These are phyloP conservation scores for Sporothrix brasiliensis DNA, from an alignment of 2,329 filamentous ascomycete genomes.

Conservation along the genomic window DNA sequence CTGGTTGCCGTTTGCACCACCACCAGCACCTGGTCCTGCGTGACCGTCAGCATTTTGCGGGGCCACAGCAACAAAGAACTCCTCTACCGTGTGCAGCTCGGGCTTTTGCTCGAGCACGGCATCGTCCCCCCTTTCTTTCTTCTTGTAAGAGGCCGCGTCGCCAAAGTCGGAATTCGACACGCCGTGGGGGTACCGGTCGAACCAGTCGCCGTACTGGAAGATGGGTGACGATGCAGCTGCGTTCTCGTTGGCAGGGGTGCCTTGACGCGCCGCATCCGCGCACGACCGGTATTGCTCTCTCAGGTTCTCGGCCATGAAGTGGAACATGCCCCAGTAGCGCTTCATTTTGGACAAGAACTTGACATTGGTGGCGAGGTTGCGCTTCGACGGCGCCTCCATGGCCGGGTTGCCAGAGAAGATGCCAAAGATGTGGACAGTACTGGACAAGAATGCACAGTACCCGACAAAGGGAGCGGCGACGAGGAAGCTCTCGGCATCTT, in stretches of 20 bases:
- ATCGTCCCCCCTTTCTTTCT: slow-evolving; percentile 80
- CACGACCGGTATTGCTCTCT: slow-evolving; percentile 85
- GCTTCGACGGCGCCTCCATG: slow-evolving; percentile 77
- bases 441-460: slow-evolving; percentile 91
- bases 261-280: slow-evolving; percentile 75
- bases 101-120: slow-evolving; percentile 86
- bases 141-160: slow-evolving; percentile 67
- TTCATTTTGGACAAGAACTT: slow-evolving; percentile 94
- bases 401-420: slow-evolving; percentile 82
- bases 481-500: slow-evolving; percentile 76
- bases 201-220: slow-evolving; percentile 98
- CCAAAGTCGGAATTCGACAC: slow-evolving; percentile 83
- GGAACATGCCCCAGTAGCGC: slow-evolving; percentile 97
- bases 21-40: slow-evolving; percentile 35
- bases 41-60: slow-evolving; percentile 55
- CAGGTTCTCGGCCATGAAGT: slow-evolving; percentile 91
- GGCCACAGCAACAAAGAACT: slow-evolving; percentile 84
- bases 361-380: slow-evolving; percentile 83
- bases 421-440: slow-evolving; percentile 90
- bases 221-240: slow-evolving; percentile 59
- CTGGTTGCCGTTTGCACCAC: slow-evolving; percentile 29
- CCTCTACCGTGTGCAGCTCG: slow-evolving; percentile 86
- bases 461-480: slow-evolving; percentile 91
- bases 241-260: slow-evolving; percentile 55
- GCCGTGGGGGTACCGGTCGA: slow-evolving; percentile 89